Base-by-base conservation (phyloP, 371 early-diverging fungal species). In the Mortierella sp. region DNA sequence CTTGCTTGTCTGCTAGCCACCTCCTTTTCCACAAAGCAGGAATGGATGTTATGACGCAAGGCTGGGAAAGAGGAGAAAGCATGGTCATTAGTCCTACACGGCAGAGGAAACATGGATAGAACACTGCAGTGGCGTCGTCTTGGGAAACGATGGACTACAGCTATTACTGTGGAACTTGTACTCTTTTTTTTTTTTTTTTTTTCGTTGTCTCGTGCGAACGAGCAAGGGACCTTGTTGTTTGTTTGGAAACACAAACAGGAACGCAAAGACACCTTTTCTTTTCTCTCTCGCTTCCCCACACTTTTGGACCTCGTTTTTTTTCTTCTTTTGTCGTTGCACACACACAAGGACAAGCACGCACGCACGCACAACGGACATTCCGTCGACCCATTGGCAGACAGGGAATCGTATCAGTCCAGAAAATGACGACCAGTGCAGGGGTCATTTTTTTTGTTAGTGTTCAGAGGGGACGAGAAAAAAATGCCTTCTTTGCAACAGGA, bases 261-360 rank as follows among this genome's bases (percentile, higher is more conserved):
- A 74, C 46, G 29, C 65, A 44, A 63, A 75, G 29, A 48, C 68
- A 35, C 54, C 46, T 29, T 54, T 44, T 38, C 54, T 29, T 38
- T 44, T 55, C 38, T 74, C n/a, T 74, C 16, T 11, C 27, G 29
- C 63, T 60, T 29, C 29, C 60, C 63, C 63, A 35, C 63, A 63
- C 18, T 63, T 51, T 54, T 63, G 35, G 63, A 18, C 63, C 12
- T 74, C 51, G 29, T 75, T 43, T 16, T 55, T 70, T 65, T 49
- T 54, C 48, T 46, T 71, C 29, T 32, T 70, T 44, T 32, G 21
- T 29, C 2, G 44, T 29, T 48, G 63, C 76, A 55, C 58, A 74
- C 74, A 56, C 43, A 41, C n/a, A 18, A 49, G 49, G 18, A 49
- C 18, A 60, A 18, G 18, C n/a, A 56, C 56, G 56, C 32, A 29